A percentile compares a stretch with the other conserved stretches of the same genome.
Evolutionary conservation across 805 yeast species (phyloP).

Genomic region (Yamadazyma kitorensis): DNA sequence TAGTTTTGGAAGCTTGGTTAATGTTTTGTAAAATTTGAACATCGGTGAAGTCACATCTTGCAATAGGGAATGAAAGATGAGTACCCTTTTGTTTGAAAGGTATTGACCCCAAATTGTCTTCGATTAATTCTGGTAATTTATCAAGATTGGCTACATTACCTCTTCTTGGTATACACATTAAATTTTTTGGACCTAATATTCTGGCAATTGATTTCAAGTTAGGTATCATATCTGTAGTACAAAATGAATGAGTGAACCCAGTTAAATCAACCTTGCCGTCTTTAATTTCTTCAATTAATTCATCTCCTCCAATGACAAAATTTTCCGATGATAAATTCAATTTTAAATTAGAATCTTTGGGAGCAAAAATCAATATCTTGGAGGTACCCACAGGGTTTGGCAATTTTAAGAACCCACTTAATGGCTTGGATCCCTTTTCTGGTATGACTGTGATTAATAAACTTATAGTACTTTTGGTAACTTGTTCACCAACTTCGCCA

Average conservation of each 20-base stretch:
- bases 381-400: conserved; percentile 71
- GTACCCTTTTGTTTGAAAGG: conserved; percentile 75
- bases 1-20: conserved; percentile 60
- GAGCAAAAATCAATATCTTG: conserved; percentile 66
- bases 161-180: conserved; percentile 83
- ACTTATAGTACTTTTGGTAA: conserved; percentile 61
- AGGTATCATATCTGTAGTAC: conserved; percentile 78
- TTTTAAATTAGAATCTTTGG: conserved; percentile 48
- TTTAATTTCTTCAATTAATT: conserved; percentile 60
- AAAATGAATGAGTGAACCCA: conserved; percentile 69
- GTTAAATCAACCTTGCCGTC: conserved; percentile 48
- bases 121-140: conserved; percentile 55
- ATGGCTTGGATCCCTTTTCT: conserved; percentile 74
- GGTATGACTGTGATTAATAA: conserved; percentile 62
- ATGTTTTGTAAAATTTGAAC: conserved; percentile 71
- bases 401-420: conserved; percentile 67
- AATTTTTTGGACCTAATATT: conserved; percentile 80
- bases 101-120: conserved; percentile 59
- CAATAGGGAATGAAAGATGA: conserved; percentile 65
- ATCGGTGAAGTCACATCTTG: conserved; percentile 75
- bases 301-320: conserved; percentile 65
- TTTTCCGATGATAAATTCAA: conserved; percentile 50
- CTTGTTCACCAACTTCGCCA: conserved; percentile 83
- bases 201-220: conserved; percentile 69
- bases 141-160: conserved; percentile 68